Evolutionary conservation across 345 rosid genomes (phyloP).

Genomic region (Sonneratia caseolaris): DNA sequence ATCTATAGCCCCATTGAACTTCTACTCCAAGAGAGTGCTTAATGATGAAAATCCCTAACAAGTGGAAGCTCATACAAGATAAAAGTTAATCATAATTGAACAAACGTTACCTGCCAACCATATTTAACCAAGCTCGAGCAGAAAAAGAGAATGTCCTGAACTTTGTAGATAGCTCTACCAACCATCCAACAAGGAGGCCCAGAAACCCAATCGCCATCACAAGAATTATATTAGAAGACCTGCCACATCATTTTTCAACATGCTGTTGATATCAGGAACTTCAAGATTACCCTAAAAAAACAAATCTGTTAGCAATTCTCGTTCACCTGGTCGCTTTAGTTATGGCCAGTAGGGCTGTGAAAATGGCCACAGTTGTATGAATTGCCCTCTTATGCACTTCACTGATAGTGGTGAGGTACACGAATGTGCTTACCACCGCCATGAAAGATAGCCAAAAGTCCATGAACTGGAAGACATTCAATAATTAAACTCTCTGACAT

Average conservation of each 20-base stretch:
- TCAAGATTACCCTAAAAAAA: not conserved
- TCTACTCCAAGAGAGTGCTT: not conserved
- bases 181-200: slow-evolving; percentile 71
- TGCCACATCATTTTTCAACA: slow-evolving; percentile 16
- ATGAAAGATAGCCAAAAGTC: slow-evolving; percentile 99
- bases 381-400: slow-evolving; percentile 74
- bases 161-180: slow-evolving; percentile 61
- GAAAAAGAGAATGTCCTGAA: slow-evolving; percentile 46
- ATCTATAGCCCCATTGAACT: not conserved
- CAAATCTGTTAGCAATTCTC: slow-evolving; percentile 11
- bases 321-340: slow-evolving; percentile 89
- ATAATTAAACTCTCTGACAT: not conserved
- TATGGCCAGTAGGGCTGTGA: slow-evolving; percentile 84
- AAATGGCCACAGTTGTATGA: slow-evolving; percentile 72
- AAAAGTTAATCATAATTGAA: not conserved
- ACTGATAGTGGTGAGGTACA: slow-evolving; percentile 58
- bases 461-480: slow-evolving; percentile 63
- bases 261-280: not conserved
- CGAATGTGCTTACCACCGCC: slow-evolving; percentile 88
- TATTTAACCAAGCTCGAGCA: slow-evolving; percentile 29
- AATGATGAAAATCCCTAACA: not conserved
- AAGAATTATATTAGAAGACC: slow-evolving; percentile 73
- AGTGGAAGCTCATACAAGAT: not conserved
- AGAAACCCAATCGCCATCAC: slow-evolving; percentile 69
- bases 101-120: slow-evolving; percentile 38